Base-by-base conservation (phyloP, 345 rosid species). In the Eucalyptus pauciflora region DNA sequence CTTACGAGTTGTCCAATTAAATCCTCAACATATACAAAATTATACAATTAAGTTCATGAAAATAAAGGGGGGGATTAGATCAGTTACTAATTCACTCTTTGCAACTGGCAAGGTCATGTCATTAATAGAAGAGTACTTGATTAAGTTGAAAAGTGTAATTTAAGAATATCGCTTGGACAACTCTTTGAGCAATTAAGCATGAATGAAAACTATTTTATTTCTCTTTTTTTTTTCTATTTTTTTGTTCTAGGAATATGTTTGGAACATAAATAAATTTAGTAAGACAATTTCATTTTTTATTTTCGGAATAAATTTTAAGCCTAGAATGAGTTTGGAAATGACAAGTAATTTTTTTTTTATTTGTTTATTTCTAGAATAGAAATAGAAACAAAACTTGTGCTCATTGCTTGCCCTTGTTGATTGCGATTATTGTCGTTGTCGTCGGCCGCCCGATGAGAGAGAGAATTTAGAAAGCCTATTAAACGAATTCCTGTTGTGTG, bases 401-500 rank as follows among this genome's bases (percentile, higher is more conserved):
- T 60, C 31, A 62, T 62, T 13, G 8, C 31, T 29, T 4, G 0
- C 2, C 22, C 2, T 51, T 51, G 2, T 7, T 51, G 7, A 4
- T 17, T 7, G 54, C 8, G 22, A 51, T 2, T 51, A 51, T 51
- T 51, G 9, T 51, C 7, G 9, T 17, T 1, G 7, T 1, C 1
- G 4, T 17, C 1, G 2, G 20, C 17, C 7, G 4, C 1, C 3
- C 8, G 7, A 3, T 6, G 7, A 51, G 54, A 17, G 54, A 51
- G 50, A 49, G 2, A 51, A 52, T 52, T 18, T 52, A 52, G 10
- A 52, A 52, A 1, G 10, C 56, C 24, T 52, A 52, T 7, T 52
- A 52, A 18, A 52, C 0, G 10, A 52, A 52, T 52, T 52, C 7
- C 0, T 1, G 4, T 52, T 7, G 18, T 3, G 24, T 52, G 24